phyloP scores from a whole-genome alignment of 306 rosid species.

The Quercus suber region DNA sequence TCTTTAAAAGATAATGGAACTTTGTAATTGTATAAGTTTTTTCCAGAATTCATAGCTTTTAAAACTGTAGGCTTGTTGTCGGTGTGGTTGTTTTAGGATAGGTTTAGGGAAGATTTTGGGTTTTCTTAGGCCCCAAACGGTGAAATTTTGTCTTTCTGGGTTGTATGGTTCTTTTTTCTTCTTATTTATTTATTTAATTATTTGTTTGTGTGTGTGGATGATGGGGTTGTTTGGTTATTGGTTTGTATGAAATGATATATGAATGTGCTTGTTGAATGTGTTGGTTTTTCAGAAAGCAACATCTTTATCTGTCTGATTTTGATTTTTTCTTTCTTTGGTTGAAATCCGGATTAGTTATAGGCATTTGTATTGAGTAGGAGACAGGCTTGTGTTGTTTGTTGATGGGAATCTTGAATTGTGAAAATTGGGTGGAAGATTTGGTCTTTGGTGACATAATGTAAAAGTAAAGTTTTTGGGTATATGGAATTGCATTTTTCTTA shows the following conservation, averaged over 20 bases:
- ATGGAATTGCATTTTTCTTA: constrained; percentile 19
- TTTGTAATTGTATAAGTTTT: constrained; percentile 9
- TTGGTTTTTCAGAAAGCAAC: neutral
- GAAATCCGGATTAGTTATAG: neutral
- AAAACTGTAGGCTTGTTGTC: neutral
- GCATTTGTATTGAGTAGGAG: neutral
- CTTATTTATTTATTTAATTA: too few relatives aligned
- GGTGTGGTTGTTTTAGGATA: neutral
- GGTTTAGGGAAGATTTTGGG: neutral
- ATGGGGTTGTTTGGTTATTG: neutral
- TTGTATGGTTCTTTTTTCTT: neutral
- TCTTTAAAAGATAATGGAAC: constrained; percentile 5
- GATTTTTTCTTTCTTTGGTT: neutral
- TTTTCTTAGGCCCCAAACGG: constrained; percentile 1
- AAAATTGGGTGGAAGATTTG: neutral
- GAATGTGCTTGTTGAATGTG: neutral
- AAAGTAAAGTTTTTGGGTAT: constrained; percentile 12
- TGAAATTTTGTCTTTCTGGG: constrained; percentile 11
- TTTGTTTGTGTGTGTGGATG: neutral
- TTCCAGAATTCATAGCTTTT: neutral
- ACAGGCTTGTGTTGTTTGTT: neutral
- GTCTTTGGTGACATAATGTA: neutral
- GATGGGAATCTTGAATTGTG: neutral
- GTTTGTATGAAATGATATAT: neutral
- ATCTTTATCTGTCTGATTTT: neutral